A percentile compares a stretch with the other conserved stretches of the same genome.
Conservation (phyloP, 1,139 yeast genomes). For the Saccharomyces uvarum region DNA sequence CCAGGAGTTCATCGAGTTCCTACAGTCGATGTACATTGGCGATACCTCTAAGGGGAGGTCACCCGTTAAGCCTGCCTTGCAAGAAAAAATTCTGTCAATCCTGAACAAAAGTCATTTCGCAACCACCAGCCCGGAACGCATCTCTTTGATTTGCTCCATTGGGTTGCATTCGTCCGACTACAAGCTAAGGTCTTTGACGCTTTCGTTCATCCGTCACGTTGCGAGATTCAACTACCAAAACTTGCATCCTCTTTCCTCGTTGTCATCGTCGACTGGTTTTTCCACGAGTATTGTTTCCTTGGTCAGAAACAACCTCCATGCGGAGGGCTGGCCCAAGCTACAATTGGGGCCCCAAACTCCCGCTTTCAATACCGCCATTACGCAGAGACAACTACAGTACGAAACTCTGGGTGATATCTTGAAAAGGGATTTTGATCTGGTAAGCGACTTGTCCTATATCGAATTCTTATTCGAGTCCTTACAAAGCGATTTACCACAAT, state of each 20-base stretch:
- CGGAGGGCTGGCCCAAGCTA: slow-evolving; percentile 55
- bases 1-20: slow-evolving; percentile 35
- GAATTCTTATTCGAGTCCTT: slow-evolving; percentile 69
- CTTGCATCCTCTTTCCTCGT: slow-evolving; percentile 16
- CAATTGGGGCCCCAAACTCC: slow-evolving; percentile 32
- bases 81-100: slow-evolving; percentile 50
- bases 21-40: slow-evolving; percentile 46
- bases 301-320: slow-evolving; percentile 43
- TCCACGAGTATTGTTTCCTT: slow-evolving; percentile 42
- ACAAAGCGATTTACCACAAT: slow-evolving; percentile 53
- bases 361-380: slow-evolving; percentile 25
- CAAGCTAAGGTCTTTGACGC: slow-evolving; percentile 37
- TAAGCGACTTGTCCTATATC: slow-evolving; percentile 46
- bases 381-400: slow-evolving; percentile 56
- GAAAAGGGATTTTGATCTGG: slow-evolving; percentile 41
- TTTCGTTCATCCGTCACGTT: slow-evolving; percentile 57
- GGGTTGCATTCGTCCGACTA: slow-evolving; percentile 51
- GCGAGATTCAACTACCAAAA: slow-evolving; percentile 28
- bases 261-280: slow-evolving; percentile 27
- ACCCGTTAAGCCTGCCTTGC: slow-evolving; percentile 49
- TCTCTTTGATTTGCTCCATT: slow-evolving; percentile 41
- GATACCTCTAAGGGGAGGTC: slow-evolving; percentile 34
- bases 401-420: slow-evolving; percentile 69
- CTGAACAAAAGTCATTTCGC: slow-evolving; percentile 49
- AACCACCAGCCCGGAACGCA: slow-evolving; percentile 32